Evolutionary conservation across 2,329 filamentous ascomycete genomes (phyloP).

Genomic region (Xylaria sp.): DNA sequence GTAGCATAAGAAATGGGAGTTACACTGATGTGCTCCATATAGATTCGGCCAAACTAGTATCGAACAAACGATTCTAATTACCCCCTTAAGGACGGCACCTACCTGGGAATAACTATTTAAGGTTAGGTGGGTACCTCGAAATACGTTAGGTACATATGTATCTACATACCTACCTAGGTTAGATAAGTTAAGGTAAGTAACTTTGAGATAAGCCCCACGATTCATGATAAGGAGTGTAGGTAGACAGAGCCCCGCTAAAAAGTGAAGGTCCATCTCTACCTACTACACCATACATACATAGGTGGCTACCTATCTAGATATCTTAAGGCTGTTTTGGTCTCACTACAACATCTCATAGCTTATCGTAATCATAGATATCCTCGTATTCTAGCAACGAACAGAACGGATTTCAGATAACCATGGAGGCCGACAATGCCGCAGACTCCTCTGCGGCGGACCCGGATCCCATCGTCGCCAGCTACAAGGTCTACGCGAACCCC

Average conservation of each 20-base stretch:
- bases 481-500: slow-evolving; percentile 88
- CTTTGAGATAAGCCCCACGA: slow-evolving; percentile 25
- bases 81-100: not conserved
- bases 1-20: too few species aligned
- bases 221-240: slow-evolving; percentile 20
- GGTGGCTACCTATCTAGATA: not conserved
- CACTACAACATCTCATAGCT: not conserved
- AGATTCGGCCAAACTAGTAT: too few species aligned
- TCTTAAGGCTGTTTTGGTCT: not conserved
- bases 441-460: slow-evolving; percentile 53
- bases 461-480: slow-evolving; percentile 78
- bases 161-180: not conserved
- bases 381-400: not conserved
- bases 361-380: not conserved
- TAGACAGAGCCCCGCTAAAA: slow-evolving; percentile 21
- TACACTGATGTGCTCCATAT: too few species aligned
- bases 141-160: too few species aligned
- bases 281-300: too few species aligned
- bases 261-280: not conserved
- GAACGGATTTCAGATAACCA: not conserved
- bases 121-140: not conserved
- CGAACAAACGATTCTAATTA: too few species aligned
- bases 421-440: slow-evolving; percentile 36
- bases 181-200: not conserved
- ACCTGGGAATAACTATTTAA: not conserved